phyloP scores from a whole-genome alignment of 2,329 filamentous ascomycete species.

The Trichoderma sp. region DNA sequence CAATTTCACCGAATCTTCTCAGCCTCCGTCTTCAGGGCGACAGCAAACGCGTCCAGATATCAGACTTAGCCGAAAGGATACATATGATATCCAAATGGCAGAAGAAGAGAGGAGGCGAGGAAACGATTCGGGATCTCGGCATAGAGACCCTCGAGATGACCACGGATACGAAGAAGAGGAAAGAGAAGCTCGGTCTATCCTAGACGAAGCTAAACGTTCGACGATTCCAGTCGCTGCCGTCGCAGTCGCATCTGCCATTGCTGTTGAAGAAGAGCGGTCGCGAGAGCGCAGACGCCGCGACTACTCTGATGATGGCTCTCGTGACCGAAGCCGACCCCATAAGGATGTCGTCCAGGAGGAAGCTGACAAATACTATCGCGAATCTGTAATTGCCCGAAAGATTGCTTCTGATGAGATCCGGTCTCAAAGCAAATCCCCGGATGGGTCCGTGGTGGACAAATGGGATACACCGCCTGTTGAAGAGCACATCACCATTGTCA shows the following conservation, averaged over 20 bases:
- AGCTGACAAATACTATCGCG: slow-evolving; percentile 60
- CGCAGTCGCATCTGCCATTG: slow-evolving; percentile 50
- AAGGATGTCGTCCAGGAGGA: slow-evolving; percentile 56
- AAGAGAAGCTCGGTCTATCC: slow-evolving; percentile 47
- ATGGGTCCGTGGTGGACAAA: slow-evolving; percentile 57
- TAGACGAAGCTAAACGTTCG: slow-evolving; percentile 50
- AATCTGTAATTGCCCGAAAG: slow-evolving; percentile 55
- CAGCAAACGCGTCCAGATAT: slow-evolving; percentile 32
- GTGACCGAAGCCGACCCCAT: slow-evolving; percentile 34
- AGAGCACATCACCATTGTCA: slow-evolving; percentile 51
- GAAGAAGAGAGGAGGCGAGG: slow-evolving; percentile 36
- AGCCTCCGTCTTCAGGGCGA: slow-evolving; percentile 32
- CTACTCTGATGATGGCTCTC: slow-evolving; percentile 40
- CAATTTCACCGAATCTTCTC: slow-evolving; percentile 43
- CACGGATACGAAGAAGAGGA: slow-evolving; percentile 43
- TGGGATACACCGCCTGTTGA: slow-evolving; percentile 47
- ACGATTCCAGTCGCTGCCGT: slow-evolving; percentile 52
- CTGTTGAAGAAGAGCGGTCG: slow-evolving; percentile 44
- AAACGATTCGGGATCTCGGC: slow-evolving; percentile 27
- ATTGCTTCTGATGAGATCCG: slow-evolving; percentile 56
- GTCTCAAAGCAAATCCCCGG: slow-evolving; percentile 53
- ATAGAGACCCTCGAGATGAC: slow-evolving; percentile 29
- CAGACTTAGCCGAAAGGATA: slow-evolving; percentile 53
- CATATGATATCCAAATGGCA: slow-evolving; percentile 48
- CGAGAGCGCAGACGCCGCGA: slow-evolving; percentile 38